phyloP scores from a whole-genome alignment of 306 rosid species.

The Mimosa bimucronata region DNA sequence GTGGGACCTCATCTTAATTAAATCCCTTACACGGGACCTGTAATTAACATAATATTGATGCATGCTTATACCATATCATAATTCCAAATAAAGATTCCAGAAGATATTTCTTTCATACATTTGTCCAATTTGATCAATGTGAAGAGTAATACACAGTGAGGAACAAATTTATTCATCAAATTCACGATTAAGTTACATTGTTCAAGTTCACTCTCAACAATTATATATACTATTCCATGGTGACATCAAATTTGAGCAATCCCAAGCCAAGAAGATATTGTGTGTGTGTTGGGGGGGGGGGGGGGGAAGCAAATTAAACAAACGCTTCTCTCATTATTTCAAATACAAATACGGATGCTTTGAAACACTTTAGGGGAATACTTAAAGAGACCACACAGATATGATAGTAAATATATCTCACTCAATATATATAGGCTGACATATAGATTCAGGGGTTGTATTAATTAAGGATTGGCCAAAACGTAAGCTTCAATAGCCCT shows the following conservation, averaged over 20 bases:
- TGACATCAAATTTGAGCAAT: background rate
- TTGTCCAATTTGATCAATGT: too few relatives aligned
- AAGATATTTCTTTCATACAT: too few relatives aligned
- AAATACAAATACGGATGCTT: background rate
- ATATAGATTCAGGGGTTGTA: background rate
- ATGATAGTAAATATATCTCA: background rate
- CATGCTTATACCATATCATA: background rate
- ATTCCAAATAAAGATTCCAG: too few relatives aligned
- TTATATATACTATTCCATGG: background rate
- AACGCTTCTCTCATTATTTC: background rate
- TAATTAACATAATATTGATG: too few relatives aligned
- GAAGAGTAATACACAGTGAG: background rate
- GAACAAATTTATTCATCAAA: background rate
- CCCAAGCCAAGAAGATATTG: background rate
- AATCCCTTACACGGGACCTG: too few relatives aligned
- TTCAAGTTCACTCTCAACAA: background rate
- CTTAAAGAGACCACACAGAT: background rate
- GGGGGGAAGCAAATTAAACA: background rate
- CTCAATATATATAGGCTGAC: background rate
- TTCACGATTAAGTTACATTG: too few relatives aligned
- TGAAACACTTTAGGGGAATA: background rate
- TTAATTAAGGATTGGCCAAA: constrained; percentile 51
- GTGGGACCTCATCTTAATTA: too few relatives aligned
- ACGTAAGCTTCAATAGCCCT: constrained; percentile 44
- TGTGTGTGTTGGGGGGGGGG: too few relatives aligned